Evolutionary conservation across 257 asterid genomes (phyloP), one percentile per base, ranked within the genome.

Genomic region (Solanum pimpinellifolium): DNA sequence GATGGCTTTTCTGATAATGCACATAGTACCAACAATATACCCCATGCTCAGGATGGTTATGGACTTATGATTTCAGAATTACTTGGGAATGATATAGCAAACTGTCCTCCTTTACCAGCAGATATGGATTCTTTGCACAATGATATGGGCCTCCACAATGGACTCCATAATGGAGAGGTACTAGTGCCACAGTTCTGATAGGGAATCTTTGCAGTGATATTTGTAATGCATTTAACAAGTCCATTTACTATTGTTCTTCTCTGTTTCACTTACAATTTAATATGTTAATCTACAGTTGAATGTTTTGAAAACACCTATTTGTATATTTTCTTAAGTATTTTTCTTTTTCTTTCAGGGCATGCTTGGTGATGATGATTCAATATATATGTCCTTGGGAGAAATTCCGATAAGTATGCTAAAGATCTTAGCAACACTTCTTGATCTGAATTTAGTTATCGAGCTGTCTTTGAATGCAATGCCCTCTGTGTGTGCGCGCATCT

Each of bases 341-440:
- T 20, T 81, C 44, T 16, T 81, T 81, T 49, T 81, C 29, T 20
- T 81, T 49, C 96, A 96, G 99, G 99, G 92, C 68, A 96, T 96
- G 92, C 98, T 95, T 85, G 98, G 98, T 47, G 98, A 95, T 42
- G 99, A 96, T 87, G 99, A 96, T 89, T 92, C 99, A 52, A 94
- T 96, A 89, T 94, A 94, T 88, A 96, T 94, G 99, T 92, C 99
- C 86, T 92, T 95, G 90, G 99, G 93, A 88, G 98, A 95, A 90
- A 94, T 96, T 93, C 99, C 99, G 87, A 90, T 93, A 92, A 91
- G 99, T 96, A 95, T 74, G 97, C 76, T 86, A 80, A 75, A 20
- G 77, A 85, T 88, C 88, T 62, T 69, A 85, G 70, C 33, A 33
- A 56, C 3, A 27, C 16, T 37, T 42, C 46, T 69, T 47, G 41